Evolutionary conservation across 495 filamentous ascomycete genomes (phyloP).

Genomic region (Pseudoneurospora amorphoporcata): DNA sequence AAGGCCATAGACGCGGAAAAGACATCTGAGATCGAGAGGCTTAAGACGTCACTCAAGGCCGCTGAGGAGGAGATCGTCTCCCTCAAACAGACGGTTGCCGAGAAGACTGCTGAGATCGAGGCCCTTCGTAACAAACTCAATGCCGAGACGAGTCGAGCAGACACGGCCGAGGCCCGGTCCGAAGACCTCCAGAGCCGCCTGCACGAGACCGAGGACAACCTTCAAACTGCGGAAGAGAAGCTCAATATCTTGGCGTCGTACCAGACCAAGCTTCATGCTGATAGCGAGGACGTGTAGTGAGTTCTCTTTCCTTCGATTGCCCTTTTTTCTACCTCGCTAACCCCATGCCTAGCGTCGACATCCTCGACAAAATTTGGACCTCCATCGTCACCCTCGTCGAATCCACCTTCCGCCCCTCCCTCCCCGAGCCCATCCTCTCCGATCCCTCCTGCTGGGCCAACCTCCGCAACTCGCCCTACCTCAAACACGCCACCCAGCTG

Average conservation of each 20-base stretch:
- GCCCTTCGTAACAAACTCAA: constrained; percentile 18
- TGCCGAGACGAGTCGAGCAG: constrained; percentile 15
- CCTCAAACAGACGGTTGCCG: constrained; percentile 21
- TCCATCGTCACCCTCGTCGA: constrained; percentile 27
- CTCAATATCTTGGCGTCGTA: constrained; percentile 22
- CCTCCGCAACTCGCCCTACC: constrained; percentile 26
- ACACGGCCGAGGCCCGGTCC: constrained; percentile 17
- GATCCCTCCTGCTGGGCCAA: constrained; percentile 30
- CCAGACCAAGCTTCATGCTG: constrained; percentile 15
- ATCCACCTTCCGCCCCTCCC: constrained; percentile 24
- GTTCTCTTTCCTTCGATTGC: neutral
- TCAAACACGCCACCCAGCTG: constrained; percentile 26
- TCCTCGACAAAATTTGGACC: constrained; percentile 31
- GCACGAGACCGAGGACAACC: constrained; percentile 15
- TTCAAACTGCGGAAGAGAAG: constrained; percentile 11
- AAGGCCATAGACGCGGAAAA: constrained; percentile 12
- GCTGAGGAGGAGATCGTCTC: constrained; percentile 20
- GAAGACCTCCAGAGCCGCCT: constrained; percentile 20
- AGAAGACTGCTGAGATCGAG: constrained; percentile 20
- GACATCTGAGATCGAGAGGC: constrained; percentile 18
- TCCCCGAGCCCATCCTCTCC: constrained; percentile 20
- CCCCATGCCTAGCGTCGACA: constrained; percentile 13
- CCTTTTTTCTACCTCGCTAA: neutral
- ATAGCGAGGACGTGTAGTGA: constrained; percentile 25
- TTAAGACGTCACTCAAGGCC: constrained; percentile 17